Evolutionary conservation across 352 stramenopile genomes (phyloP).

Genomic region (Pelagophyceae sp.): DNA sequence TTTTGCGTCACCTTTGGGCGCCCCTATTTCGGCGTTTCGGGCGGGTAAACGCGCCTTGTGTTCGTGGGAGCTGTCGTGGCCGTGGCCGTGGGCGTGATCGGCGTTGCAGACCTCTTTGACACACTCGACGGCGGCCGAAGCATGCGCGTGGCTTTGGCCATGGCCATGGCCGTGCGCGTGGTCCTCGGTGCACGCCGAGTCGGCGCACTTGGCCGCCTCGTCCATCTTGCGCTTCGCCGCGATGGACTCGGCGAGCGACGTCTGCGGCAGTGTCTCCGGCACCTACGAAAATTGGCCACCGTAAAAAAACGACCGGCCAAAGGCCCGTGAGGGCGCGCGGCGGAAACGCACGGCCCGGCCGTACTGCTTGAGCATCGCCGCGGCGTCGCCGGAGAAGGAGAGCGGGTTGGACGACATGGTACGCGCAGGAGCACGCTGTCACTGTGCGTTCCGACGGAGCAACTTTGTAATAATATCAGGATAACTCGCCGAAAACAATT

Average conservation of each 20-base stretch:
- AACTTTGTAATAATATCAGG: no score
- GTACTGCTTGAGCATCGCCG: constrained; percentile 2
- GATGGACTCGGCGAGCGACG: not conserved
- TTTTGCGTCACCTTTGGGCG: no score
- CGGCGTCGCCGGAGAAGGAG: not conserved
- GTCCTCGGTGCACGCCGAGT: not conserved
- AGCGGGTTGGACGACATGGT: not conserved
- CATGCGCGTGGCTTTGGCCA: no score
- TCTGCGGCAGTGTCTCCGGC: not conserved
- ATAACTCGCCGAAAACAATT: no score
- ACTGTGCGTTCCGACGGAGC: no score
- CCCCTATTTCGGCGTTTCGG: not conserved
- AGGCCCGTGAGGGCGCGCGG: no score
- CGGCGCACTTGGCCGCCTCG: not conserved
- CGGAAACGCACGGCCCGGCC: not conserved
- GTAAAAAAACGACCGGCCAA: no score
- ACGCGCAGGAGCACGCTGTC: no score
- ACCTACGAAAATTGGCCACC: no score
- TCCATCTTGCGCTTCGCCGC: constrained; percentile 7
- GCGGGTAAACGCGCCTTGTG: not conserved
- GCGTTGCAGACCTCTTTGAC: no score
- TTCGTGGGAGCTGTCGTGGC: not conserved
- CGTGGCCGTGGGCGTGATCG: not conserved
- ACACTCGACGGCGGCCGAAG: no score
- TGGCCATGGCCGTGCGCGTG: not conserved